Percentiles rank a stretch among this genome's conserved stretches.
These are phyloP conservation scores for Amanita fuliginea DNA, from an alignment of 768 basidiomycete genomes.

Conservation along the genomic window DNA sequence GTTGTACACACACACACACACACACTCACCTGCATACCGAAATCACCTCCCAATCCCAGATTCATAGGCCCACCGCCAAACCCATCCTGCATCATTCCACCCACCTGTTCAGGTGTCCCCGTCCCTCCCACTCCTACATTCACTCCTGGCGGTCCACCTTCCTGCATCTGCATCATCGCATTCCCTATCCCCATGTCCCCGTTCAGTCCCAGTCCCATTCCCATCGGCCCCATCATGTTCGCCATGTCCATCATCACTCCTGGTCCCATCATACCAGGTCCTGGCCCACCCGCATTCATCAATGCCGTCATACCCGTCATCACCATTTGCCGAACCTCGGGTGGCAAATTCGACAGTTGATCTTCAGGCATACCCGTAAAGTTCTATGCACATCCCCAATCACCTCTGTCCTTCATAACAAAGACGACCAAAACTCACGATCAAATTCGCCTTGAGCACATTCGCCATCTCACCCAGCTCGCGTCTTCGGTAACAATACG, in stretches of 20 bases:
- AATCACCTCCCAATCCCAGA: slow-evolving; percentile 65
- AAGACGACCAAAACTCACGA: slow-evolving; percentile 36
- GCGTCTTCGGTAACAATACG: slow-evolving; percentile 77
- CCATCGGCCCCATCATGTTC: slow-evolving; percentile 52
- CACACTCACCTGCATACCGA: slow-evolving; percentile 60
- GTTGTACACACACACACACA: slow-evolving; percentile 29
- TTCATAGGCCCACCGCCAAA: slow-evolving; percentile 46
- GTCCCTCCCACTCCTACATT: slow-evolving; percentile 26
- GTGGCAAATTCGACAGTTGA: slow-evolving; percentile 64
- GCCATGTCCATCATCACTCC: slow-evolving; percentile 78
- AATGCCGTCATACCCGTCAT: slow-evolving; percentile 74
- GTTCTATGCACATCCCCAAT: slow-evolving; percentile 32
- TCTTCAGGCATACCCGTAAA: slow-evolving; percentile 79
- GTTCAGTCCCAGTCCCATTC: slow-evolving; percentile 54
- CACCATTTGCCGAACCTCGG: slow-evolving; percentile 78
- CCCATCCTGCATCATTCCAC: slow-evolving; percentile 37
- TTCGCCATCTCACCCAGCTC: slow-evolving; percentile 73
- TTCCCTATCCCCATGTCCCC: slow-evolving; percentile 56
- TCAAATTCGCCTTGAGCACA: slow-evolving; percentile 72
- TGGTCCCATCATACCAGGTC: slow-evolving; percentile 45
- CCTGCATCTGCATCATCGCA: slow-evolving; percentile 47
- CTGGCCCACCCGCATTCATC: slow-evolving; percentile 34
- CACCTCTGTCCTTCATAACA: background rate
- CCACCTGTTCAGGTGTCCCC: slow-evolving; percentile 32
- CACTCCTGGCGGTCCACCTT: slow-evolving; percentile 24